Evolutionary conservation across 805 yeast species (phyloP).

Genomic region (Teunomyces cretensis): DNA sequence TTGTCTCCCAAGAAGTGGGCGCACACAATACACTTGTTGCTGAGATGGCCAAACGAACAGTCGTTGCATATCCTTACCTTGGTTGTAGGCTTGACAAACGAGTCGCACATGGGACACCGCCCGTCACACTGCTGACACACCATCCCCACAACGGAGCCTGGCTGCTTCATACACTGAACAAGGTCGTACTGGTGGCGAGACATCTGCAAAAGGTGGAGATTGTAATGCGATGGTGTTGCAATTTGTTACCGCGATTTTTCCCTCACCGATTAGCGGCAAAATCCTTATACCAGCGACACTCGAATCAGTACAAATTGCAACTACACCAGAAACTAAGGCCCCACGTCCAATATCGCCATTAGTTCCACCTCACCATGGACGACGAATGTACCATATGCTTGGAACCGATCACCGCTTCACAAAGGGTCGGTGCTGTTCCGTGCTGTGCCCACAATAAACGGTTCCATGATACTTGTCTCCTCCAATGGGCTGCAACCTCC

Average conservation of each 20-base stretch:
- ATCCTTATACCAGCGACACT: background rate
- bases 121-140: constrained; percentile 90
- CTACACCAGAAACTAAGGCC: no score
- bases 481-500: constrained; percentile 56
- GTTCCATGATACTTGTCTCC: constrained; percentile 58
- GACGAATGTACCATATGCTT: constrained; percentile 63
- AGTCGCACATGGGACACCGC: constrained; percentile 86
- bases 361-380: constrained; percentile 1
- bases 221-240: background rate
- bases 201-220: constrained; percentile 42
- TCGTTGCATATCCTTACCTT: constrained; percentile 78
- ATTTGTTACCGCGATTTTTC: background rate
- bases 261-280: background rate
- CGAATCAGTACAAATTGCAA: no score
- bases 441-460: constrained; percentile 12
- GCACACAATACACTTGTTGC: constrained; percentile 76
- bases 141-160: constrained; percentile 70
- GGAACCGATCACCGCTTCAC: constrained; percentile 22
- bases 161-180: constrained; percentile 78
- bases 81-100: constrained; percentile 69
- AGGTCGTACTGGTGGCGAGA: constrained; percentile 88
- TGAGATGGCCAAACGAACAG: constrained; percentile 71
- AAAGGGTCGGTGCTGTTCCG: constrained; percentile 9
- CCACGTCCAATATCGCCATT: no score
- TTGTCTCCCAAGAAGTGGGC: constrained; percentile 61